A percentile compares a stretch with the other conserved stretches of the same genome.
phyloP scores from a whole-genome alignment of 2,329 filamentous ascomycete genomes.

The Botryotinia calthae region DNA sequence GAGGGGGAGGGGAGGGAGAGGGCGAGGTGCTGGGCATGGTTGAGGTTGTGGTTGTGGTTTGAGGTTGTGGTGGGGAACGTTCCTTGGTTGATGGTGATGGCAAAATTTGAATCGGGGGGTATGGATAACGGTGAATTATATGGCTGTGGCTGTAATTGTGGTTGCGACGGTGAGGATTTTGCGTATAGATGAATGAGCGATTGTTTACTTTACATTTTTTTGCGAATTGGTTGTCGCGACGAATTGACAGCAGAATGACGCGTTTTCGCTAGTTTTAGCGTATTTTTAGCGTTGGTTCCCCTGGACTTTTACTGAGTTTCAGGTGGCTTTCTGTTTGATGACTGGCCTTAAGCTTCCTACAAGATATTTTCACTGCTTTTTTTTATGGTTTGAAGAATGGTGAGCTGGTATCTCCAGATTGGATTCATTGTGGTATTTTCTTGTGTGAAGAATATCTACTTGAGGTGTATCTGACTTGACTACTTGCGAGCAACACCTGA shows the following conservation, averaged over 20 bases:
- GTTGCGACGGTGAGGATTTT: neutral
- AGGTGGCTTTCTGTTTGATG: neutral
- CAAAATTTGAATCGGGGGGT: neutral
- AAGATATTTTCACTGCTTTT: neutral
- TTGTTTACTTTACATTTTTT: constrained; percentile 7
- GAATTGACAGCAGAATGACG: neutral
- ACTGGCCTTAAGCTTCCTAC: neutral
- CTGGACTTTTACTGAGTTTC: neutral
- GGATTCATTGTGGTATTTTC: neutral
- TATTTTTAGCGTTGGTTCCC: neutral
- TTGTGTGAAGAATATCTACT: neutral
- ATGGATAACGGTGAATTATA: neutral
- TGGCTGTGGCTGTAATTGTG: neutral
- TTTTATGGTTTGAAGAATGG: fast-evolving
- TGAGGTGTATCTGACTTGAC: neutral
- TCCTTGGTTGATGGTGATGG: neutral
- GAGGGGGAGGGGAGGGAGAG: constrained; percentile 29
- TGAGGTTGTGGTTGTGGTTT: neutral
- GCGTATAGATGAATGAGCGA: neutral
- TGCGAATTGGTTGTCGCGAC: constrained; percentile 9
- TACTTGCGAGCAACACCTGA: neutral
- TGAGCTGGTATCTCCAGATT: neutral
- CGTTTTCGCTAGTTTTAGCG: constrained; percentile 1
- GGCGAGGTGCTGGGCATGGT: neutral
- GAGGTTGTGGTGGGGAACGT: neutral